Base-by-base conservation (phyloP, 1,284 basidiomycete species). In the Trametes hirsuta region DNA sequence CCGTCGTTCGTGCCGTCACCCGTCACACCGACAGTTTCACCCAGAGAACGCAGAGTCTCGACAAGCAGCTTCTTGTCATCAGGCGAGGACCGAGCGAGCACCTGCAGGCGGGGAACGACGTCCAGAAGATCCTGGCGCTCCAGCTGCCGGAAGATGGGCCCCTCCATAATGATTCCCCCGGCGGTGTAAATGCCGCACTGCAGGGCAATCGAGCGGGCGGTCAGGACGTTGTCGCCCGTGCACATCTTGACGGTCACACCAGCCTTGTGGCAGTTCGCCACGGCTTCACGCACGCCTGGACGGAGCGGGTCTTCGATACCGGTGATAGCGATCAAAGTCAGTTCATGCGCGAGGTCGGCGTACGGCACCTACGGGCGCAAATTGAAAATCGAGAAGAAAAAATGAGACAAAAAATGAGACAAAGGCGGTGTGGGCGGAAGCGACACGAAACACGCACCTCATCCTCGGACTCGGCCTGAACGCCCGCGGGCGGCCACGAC, bases 161-260 rank as follows among this genome's bases (percentile, higher is more conserved):
- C 97, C 72, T 99, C 96, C 93, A 98, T 97, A 75, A 98, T 92
- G 68, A 98, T 87, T 48, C 96, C 96, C 39, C 95, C 95, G 1
- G 90, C 77, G 6, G 89, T 91, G 76, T 92, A 97, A 74, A 98
- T 98, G 45, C 96, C 95, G 72, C 96, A 98, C 72, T 98, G 97
- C 6, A 84, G 83, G 39, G 97, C 95, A 69, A 99, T 99, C 6
- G 95, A 98, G 24, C 93, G 86, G 44, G 93, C 93, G 6, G 95
- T 97, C 47, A 98, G 83, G 50, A 96, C 93, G 68, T 98, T 99
- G 77, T 99, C 97, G 72, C 96, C 97, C 0, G 97, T 98, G 75
- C 94, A 97, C 96, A 99, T 99, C 81, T 98, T 98, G 79, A 99
- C 89, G 34, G 85, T 83, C n/a, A 99, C 95, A 67, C 96, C 96